Conservation (phyloP, 225 moss, liverwort and hornwort genomes). For the Marchantia paleacea region DNA sequence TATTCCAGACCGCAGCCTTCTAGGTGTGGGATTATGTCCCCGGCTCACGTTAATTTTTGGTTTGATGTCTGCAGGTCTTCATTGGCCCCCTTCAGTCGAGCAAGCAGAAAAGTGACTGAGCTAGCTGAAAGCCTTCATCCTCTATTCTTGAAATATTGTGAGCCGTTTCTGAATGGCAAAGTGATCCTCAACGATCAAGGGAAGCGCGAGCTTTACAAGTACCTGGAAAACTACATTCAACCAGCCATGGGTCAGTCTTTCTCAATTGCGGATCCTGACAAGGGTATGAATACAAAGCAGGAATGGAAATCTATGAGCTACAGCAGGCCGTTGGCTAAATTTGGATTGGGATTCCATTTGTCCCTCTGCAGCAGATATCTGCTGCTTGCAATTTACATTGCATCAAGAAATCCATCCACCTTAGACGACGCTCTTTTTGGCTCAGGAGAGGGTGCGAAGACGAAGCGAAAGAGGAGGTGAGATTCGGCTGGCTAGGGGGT, state of each 20-base stretch:
- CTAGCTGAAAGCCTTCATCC: slow-evolving; percentile 74
- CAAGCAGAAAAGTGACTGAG: slow-evolving; percentile 69
- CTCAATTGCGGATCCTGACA: slow-evolving; percentile 39
- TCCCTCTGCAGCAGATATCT: slow-evolving; percentile 87
- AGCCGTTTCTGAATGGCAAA: slow-evolving; percentile 57
- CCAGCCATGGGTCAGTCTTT: slow-evolving; percentile 74
- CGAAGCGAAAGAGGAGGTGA: slow-evolving; percentile 51
- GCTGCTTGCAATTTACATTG: slow-evolving; percentile 80
- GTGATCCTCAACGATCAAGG: slow-evolving; percentile 66
- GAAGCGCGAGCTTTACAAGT: slow-evolving; percentile 66
- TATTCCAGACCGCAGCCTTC: not conserved
- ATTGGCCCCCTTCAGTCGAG: slow-evolving; percentile 72
- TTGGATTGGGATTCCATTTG: slow-evolving; percentile 61
- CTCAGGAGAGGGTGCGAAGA: slow-evolving; percentile 52
- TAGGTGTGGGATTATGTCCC: too few relatives aligned
- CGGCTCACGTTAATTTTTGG: not conserved
- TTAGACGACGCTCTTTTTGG: slow-evolving; percentile 84
- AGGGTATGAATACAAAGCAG: not conserved
- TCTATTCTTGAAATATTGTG: slow-evolving; percentile 77
- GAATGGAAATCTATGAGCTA: not conserved
- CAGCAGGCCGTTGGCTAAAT: not conserved
- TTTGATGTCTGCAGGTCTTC: slow-evolving; percentile 53
- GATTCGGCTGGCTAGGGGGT: not conserved
- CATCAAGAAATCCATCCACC: slow-evolving; percentile 87
- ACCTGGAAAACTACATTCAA: slow-evolving; percentile 68